phyloP scores from a whole-genome alignment of 2,329 filamentous ascomycete genomes.

The Colletotrichum sp. region DNA sequence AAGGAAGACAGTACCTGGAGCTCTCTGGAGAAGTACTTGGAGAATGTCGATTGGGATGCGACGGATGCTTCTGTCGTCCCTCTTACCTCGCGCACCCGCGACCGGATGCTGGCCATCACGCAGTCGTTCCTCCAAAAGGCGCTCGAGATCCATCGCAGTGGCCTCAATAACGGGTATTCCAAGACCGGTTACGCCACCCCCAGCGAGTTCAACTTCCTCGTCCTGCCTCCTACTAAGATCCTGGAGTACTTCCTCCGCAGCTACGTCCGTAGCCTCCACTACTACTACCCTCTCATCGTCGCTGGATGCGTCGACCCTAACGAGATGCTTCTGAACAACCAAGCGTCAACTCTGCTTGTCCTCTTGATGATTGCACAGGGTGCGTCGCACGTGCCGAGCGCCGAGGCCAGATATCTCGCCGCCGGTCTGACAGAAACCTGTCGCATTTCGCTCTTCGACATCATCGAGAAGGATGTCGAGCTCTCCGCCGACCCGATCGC shows the following conservation, averaged over 20 bases:
- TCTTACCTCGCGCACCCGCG: conserved; percentile 57
- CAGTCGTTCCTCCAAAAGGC: conserved; percentile 75
- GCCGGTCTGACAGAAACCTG: conserved; percentile 73
- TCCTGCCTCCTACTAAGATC: conserved; percentile 69
- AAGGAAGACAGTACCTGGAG: conserved; percentile 53
- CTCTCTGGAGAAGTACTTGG: conserved; percentile 46
- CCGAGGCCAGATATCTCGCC: conserved; percentile 69
- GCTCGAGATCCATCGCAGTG: conserved; percentile 68
- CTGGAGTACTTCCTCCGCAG: conserved; percentile 71
- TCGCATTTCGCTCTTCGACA: conserved; percentile 73
- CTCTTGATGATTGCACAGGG: conserved; percentile 77
- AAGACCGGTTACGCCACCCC: conserved; percentile 50
- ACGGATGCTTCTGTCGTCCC: conserved; percentile 48
- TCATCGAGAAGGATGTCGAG: conserved; percentile 74
- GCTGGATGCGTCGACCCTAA: conserved; percentile 69
- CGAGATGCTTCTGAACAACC: conserved; percentile 69
- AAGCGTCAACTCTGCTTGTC: conserved; percentile 68
- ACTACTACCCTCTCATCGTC: conserved; percentile 68
- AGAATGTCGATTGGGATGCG: conserved; percentile 39
- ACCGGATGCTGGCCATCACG: conserved; percentile 74
- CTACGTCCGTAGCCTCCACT: conserved; percentile 69
- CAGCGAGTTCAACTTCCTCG: conserved; percentile 64
- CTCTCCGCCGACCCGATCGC: conserved; percentile 69
- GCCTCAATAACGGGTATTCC: conserved; percentile 42
- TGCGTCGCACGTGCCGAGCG: conserved; percentile 67